Evolutionary conservation across 768 basidiomycete species (phyloP), one percentile per base, ranked within the genome.

Genomic region (Lactifluus subvellereus): DNA sequence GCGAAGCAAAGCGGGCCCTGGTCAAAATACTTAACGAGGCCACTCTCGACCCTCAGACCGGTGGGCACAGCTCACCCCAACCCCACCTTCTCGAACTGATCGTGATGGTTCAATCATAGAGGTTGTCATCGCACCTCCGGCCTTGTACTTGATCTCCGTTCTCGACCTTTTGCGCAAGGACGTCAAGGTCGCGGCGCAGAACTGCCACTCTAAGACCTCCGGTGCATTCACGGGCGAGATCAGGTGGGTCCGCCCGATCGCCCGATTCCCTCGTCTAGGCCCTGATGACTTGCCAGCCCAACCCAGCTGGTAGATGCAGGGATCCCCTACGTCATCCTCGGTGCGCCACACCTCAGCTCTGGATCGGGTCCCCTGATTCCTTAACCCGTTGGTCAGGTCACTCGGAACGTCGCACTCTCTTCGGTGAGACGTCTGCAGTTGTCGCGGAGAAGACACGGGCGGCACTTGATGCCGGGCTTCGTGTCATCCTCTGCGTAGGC

Each of bases 221-320:
- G 96, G 96, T 55, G 96, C 96, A 11, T 99, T 86, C 79, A 98
- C 97, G 13, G 97, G 97, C 62, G 97, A 99, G 77, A 91, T 91
- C 78, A 96, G 94, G 91, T 88, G 57, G 43, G 79, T 71, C 11
- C 59, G 47, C 47, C 10, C 48, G 45, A 53, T 42, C 35, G 18
- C 30, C 30, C 27, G 47, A 14, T 20, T 7, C 30, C 37, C 27
- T 59, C 32, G 14, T 47, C 37, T 60, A 50, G 61, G 11, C 43
- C 33, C 57, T 58, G 13, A 53, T 54, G 35, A 10, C 11, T 11
- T 11, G 13, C 30, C 67, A 94, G 93, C 70, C 85, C 95, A 1
- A 72, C 79, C 2, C 95, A 98, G 76, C 86, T 98, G 68, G 82
- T 79, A 43, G 93, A 98, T 71, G 88, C 88, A n/a, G 80, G 79